phyloP scores from a whole-genome alignment of 1,284 basidiomycete species.

The Leccinum pachyderme region DNA sequence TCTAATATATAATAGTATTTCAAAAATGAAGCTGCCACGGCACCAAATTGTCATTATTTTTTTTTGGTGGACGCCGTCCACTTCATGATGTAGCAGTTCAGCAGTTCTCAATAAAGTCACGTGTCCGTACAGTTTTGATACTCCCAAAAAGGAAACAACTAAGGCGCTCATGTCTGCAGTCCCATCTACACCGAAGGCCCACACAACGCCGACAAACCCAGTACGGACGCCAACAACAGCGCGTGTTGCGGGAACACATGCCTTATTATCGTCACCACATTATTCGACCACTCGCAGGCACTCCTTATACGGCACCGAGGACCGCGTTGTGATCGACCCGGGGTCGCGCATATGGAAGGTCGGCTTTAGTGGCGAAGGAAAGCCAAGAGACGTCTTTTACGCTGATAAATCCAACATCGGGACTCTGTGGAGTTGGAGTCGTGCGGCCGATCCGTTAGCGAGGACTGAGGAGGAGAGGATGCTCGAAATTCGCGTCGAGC shows the following conservation, averaged over 20 bases:
- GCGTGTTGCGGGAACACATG: slow-evolving; percentile 46
- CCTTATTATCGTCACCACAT: slow-evolving; percentile 69
- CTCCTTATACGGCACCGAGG: slow-evolving; percentile 83
- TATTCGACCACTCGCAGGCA: slow-evolving; percentile 75
- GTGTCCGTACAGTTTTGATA: too few relatives aligned
- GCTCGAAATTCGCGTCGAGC: slow-evolving; percentile 67
- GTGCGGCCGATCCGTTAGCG: slow-evolving; percentile 52
- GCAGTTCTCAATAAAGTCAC: too few relatives aligned
- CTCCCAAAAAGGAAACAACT: neutral
- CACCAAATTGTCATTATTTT: too few relatives aligned
- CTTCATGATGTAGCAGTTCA: too few relatives aligned
- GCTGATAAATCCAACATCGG: slow-evolving; percentile 41
- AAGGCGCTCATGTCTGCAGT: slow-evolving; percentile 22
- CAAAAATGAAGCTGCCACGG: too few relatives aligned
- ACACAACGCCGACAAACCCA: slow-evolving; percentile 17
- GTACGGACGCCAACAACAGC: slow-evolving; percentile 50
- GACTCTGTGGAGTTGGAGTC: slow-evolving; percentile 59
- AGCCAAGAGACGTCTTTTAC: slow-evolving; percentile 74
- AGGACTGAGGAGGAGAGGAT: slow-evolving; percentile 70
- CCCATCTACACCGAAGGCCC: slow-evolving; percentile 28
- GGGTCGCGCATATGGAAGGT: slow-evolving; percentile 86
- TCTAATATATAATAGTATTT: neutral
- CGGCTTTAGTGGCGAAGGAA: slow-evolving; percentile 87
- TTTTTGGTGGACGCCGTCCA: too few relatives aligned
- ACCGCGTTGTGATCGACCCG: slow-evolving; percentile 81